These are phyloP conservation scores for Blastobotrys terrestris DNA, from an alignment of 805 yeast genomes.

Conservation along the genomic window DNA sequence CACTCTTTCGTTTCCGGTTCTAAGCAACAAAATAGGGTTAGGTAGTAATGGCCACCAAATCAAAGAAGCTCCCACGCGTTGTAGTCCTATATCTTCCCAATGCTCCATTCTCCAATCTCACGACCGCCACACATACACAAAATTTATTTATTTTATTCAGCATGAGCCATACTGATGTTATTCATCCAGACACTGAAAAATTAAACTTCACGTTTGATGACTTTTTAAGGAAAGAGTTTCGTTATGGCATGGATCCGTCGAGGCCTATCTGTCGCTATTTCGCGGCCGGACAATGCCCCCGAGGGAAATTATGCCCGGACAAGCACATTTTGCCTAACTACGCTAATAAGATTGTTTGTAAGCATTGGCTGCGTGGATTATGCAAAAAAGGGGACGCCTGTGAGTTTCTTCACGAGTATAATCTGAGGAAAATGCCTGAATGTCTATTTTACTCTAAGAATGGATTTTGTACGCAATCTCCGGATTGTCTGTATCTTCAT, in stretches of 20 bases:
- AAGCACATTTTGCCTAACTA: constrained; percentile 70
- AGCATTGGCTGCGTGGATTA: constrained; percentile 96
- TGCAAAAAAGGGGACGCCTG: constrained; percentile 96
- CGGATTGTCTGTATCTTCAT: constrained; percentile 90
- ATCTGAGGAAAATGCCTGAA: constrained; percentile 92
- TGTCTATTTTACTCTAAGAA: constrained; percentile 79
- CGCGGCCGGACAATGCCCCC: constrained; percentile 70
- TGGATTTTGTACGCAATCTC: constrained; percentile 72
- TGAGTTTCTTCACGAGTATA: constrained; percentile 93
- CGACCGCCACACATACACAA: background rate
- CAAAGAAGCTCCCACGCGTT: constrained; percentile 1
- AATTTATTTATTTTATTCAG: background rate
- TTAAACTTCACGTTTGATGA: constrained; percentile 69
- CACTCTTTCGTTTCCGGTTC: background rate
- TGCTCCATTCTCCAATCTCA: background rate
- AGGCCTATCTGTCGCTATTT: constrained; percentile 80
- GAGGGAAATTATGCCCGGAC: constrained; percentile 79
- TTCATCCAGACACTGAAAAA: constrained; percentile 36
- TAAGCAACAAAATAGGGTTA: background rate
- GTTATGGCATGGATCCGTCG: constrained; percentile 80
- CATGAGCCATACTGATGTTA: constrained; percentile 13
- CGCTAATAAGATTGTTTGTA: constrained; percentile 81
- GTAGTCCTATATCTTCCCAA: too few species aligned
- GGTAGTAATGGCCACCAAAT: background rate
- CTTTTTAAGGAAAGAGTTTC: constrained; percentile 70